A percentile compares a stretch with the other conserved stretches of the same genome.
These are phyloP conservation scores for Schoenoplectus tabernaemontani DNA, from an alignment of 202 grass and related monocot species.

Conservation along the genomic window DNA sequence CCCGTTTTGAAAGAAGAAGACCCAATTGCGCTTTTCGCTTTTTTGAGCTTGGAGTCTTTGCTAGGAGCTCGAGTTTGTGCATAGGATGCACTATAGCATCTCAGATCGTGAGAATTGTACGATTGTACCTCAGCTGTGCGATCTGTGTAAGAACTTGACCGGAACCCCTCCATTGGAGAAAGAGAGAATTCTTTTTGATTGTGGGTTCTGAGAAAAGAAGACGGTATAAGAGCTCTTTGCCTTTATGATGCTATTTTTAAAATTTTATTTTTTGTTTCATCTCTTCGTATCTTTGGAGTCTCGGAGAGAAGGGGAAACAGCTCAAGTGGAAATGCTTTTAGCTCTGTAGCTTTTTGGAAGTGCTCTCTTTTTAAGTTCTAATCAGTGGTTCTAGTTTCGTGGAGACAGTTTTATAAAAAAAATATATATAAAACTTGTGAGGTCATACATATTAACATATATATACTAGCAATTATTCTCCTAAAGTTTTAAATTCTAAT, in stretches of 20 bases:
- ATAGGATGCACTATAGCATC: conserved; percentile 63
- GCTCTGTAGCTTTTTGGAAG: conserved; percentile 9
- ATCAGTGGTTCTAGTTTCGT: no score
- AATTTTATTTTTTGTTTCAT: neutral
- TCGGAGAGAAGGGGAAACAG: neutral
- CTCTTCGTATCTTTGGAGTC: neutral
- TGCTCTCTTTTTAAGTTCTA: neutral
- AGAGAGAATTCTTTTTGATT: neutral
- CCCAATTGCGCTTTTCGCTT: conserved; percentile 25
- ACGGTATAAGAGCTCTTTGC: no score
- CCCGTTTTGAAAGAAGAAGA: conserved; percentile 28
- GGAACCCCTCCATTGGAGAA: conserved; percentile 62
- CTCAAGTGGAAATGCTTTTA: conserved; percentile 2
- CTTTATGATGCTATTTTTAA: neutral
- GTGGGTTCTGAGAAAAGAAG: no score
- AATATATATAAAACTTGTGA: no score
- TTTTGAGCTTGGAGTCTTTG: conserved; percentile 30
- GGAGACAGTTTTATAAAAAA: no score
- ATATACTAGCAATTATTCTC: no score
- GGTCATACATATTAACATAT: neutral
- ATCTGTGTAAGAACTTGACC: conserved; percentile 32
- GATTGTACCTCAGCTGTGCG: conserved; percentile 29
- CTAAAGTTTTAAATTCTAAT: no score
- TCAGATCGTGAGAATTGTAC: conserved; percentile 39
- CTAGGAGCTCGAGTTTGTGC: conserved; percentile 14